A percentile compares a stretch with the other conserved stretches of the same genome.
These are phyloP conservation scores for Saururus chinensis DNA, from an alignment of 164 flowering plant species.

Conservation along the genomic window DNA sequence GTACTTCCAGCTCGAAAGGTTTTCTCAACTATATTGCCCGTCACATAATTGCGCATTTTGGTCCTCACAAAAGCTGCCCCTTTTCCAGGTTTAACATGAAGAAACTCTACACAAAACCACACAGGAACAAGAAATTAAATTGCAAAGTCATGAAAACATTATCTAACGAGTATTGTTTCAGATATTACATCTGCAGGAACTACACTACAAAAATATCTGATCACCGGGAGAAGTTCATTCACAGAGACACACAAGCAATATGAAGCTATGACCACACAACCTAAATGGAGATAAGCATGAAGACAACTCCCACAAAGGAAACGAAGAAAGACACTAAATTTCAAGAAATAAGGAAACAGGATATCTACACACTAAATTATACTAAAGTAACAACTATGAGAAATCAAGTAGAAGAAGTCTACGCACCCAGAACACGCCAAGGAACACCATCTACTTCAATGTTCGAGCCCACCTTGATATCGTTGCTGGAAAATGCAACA, in stretches of 20 bases:
- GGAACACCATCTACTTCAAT: constrained; percentile 87
- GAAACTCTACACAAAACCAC: constrained; percentile 53
- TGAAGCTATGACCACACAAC: no score
- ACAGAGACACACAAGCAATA: not conserved
- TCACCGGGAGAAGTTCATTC: not conserved
- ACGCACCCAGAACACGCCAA: constrained; percentile 68
- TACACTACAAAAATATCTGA: not conserved
- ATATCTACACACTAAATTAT: no score
- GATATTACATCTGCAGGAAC: constrained; percentile 1
- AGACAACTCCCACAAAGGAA: not conserved
- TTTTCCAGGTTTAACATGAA: constrained; percentile 98
- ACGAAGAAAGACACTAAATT: not conserved
- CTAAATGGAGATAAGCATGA: not conserved
- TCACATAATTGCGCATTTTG: constrained; percentile 65
- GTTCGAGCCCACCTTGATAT: constrained; percentile 74
- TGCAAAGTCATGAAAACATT: not conserved
- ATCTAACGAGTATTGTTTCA: not conserved
- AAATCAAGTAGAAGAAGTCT: not conserved
- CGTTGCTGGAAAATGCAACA: constrained; percentile 61
- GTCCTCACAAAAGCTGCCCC: constrained; percentile 99
- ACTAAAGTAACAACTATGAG: not conserved
- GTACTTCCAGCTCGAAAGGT: constrained; percentile 87
- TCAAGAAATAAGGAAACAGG: not conserved
- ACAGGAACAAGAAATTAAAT: not conserved
- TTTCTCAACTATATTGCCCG: constrained; percentile 85